Conservation (phyloP, 768 basidiomycete species). For the Naganishia vishniacii region DNA sequence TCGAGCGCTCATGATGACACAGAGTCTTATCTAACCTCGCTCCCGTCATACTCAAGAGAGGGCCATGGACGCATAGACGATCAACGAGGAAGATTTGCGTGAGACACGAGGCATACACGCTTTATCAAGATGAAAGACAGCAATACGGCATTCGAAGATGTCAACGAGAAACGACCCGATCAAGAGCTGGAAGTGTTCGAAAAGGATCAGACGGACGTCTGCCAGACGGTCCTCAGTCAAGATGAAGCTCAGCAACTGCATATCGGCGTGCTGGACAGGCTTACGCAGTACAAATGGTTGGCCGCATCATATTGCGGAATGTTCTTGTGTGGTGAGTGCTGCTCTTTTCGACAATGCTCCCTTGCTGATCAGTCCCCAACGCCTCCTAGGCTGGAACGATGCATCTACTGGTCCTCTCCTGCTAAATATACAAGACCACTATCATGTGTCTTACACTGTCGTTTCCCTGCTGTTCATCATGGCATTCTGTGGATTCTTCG, state of each 20-base stretch:
- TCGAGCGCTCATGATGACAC: no score
- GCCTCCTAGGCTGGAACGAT: constrained; percentile 28
- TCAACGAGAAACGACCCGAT: neutral
- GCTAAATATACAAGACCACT: constrained; percentile 30
- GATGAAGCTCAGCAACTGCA: neutral
- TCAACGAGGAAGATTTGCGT: no score
- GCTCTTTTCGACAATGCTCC: neutral
- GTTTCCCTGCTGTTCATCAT: constrained; percentile 63
- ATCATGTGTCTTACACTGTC: constrained; percentile 54
- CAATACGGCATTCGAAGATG: neutral
- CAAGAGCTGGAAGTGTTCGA: neutral
- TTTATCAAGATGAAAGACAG: neutral
- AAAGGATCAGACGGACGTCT: neutral
- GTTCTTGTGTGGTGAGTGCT: constrained; percentile 8
- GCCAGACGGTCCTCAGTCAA: neutral
- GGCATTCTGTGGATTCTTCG: constrained; percentile 52
- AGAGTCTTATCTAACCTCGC: no score
- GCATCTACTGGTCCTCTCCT: constrained; percentile 31
- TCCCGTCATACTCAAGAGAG: no score
- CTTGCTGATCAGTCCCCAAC: neutral
- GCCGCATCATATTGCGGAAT: neutral
- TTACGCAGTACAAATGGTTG: constrained; percentile 11
- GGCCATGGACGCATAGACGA: no score
- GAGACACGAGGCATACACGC: no score
- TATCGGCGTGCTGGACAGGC: constrained; percentile 2